These are phyloP conservation scores for cucumber (Cucumis sativus) DNA, from an alignment of 306 rosid species.

Conservation along the genomic window Cucumber_9930_V3 NC_026659.2:8294001-8294500, in stretches of 20 bases:
- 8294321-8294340: not conserved
- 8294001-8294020: not conserved
- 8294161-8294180: constrained; percentile 86
- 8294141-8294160: not conserved
- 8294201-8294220: constrained; percentile 13
- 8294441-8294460: constrained; percentile 74
- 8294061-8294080: not conserved
- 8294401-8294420: constrained; percentile 69
- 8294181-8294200: constrained; percentile 53
- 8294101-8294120: not conserved
- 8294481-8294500: constrained; percentile 28
- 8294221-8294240: not conserved
- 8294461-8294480: constrained; percentile 79
- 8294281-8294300: not conserved
- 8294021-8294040: not conserved
- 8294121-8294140: not conserved
- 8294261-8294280: not conserved
- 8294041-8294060: not conserved
- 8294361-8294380: constrained; percentile 31
- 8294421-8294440: constrained; percentile 75
- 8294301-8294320: not conserved
- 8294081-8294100: not conserved
- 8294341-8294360: not conserved
- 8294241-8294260: not conserved
- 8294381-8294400: constrained; percentile 71